A percentile compares a stretch with the other conserved stretches of the same genome.
Conservation (phyloP, 1,284 basidiomycete species). For the Crepidotus sp. region DNA sequence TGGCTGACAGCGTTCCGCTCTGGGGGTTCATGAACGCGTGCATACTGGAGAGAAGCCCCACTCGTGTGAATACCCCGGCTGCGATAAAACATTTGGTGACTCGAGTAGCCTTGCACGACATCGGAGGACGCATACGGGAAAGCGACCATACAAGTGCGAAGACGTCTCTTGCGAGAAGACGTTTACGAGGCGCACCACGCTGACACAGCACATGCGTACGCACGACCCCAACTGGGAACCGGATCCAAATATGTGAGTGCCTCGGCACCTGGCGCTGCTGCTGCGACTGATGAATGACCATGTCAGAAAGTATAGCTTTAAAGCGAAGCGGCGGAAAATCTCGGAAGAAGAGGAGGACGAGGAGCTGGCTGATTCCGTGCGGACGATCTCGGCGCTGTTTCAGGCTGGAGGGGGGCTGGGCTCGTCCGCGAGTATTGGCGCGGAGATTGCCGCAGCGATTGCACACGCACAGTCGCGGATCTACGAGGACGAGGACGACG, state of each 20-base stretch:
- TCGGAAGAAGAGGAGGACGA: conserved; percentile 40
- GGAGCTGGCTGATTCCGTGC: conserved; percentile 58
- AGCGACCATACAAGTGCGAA: conserved; percentile 75
- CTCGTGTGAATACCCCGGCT: conserved; percentile 77
- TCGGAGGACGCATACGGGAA: conserved; percentile 78
- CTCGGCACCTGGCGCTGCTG: neutral
- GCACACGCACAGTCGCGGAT: conserved; percentile 50
- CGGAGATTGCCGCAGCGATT: conserved; percentile 66
- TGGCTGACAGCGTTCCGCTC: conserved; percentile 59
- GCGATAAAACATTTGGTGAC: conserved; percentile 78
- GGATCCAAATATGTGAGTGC: conserved; percentile 65
- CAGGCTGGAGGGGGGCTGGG: conserved; percentile 29
- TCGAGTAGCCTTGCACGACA: conserved; percentile 84
- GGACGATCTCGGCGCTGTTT: conserved; percentile 60
- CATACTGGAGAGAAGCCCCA: conserved; percentile 89
- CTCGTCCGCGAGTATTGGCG: conserved; percentile 57
- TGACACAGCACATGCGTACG: conserved; percentile 75
- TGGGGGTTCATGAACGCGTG: conserved; percentile 79
- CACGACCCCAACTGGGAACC: conserved; percentile 76
- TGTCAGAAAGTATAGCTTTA: conserved; percentile 65
- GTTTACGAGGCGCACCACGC: conserved; percentile 72
- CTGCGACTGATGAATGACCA: conserved; percentile 13
- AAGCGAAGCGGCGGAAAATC: conserved; percentile 55
- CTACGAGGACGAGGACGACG: conserved; percentile 47
- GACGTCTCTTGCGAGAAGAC: conserved; percentile 75